Conservation (phyloP, 768 basidiomycete species). For the Dacryopinax primogenitus region DNA sequence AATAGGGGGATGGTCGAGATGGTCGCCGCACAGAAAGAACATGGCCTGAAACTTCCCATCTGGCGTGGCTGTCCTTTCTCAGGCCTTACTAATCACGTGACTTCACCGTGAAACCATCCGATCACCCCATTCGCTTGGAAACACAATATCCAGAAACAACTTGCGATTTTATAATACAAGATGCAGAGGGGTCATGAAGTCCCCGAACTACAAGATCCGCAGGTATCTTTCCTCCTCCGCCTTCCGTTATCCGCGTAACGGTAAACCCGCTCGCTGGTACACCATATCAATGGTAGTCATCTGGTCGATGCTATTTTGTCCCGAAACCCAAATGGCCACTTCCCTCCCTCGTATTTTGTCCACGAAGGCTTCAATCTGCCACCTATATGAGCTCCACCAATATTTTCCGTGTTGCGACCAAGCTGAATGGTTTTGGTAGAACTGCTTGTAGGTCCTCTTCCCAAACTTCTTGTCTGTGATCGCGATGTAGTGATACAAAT, state of each 20-base stretch:
- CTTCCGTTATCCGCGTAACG: neutral
- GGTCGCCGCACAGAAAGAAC: no score
- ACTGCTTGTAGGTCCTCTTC: slow-evolving; percentile 10
- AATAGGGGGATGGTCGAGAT: no score
- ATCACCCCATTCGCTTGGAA: neutral
- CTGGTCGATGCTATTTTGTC: slow-evolving; percentile 42
- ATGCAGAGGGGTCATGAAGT: neutral
- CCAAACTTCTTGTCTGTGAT: slow-evolving; percentile 13
- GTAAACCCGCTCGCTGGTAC: slow-evolving; percentile 34
- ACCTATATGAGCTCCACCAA: slow-evolving; percentile 30
- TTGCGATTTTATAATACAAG: neutral
- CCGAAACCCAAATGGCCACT: slow-evolving; percentile 42
- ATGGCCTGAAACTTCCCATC: neutral
- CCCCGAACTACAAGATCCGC: neutral
- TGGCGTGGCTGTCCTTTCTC: slow-evolving; percentile 9
- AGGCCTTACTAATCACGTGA: neutral
- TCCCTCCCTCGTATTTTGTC: slow-evolving; percentile 42
- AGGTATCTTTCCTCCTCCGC: neutral
- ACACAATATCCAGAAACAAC: neutral
- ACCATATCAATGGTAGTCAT: slow-evolving; percentile 48
- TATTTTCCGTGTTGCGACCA: slow-evolving; percentile 5
- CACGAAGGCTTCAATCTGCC: slow-evolving; percentile 53
- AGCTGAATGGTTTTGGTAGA: slow-evolving; percentile 10
- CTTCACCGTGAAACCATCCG: neutral
- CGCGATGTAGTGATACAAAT: slow-evolving; percentile 10